Conservation (phyloP, 306 rosid species). For the Cicer yamashitae region DNA sequence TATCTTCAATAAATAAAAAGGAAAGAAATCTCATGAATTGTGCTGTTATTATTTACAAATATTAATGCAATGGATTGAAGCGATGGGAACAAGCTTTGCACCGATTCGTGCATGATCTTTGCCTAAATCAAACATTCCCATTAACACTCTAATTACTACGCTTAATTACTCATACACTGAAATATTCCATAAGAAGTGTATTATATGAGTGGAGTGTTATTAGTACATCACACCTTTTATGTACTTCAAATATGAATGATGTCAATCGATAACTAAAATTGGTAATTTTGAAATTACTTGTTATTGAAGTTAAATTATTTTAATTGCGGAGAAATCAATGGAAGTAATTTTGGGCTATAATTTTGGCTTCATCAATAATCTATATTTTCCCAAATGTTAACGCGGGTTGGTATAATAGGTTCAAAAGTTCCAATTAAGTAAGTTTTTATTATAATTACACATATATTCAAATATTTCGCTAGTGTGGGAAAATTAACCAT, state of each 20-base stretch:
- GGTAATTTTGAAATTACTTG: neutral
- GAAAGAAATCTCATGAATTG: constrained; percentile 2
- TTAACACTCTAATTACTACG: neutral
- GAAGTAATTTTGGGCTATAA: constrained; percentile 2
- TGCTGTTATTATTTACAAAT: neutral
- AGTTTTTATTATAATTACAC: too few relatives aligned
- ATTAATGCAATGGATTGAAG: constrained; percentile 7
- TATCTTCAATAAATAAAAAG: neutral
- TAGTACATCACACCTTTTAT: constrained; percentile 4
- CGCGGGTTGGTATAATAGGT: neutral
- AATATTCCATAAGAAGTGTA: neutral
- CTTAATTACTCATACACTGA: neutral
- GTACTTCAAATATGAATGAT: neutral
- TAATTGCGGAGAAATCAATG: neutral
- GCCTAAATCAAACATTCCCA: constrained; percentile 13
- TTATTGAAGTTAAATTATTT: neutral
- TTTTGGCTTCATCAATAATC: constrained; percentile 2
- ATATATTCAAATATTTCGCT: neutral
- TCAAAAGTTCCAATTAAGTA: neutral
- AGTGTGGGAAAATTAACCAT: neutral
- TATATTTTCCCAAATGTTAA: neutral
- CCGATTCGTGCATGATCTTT: constrained; percentile 14
- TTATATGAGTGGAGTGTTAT: neutral
- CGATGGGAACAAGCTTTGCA: neutral
- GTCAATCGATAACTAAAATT: neutral